A percentile compares a stretch with the other conserved stretches of the same genome.
These are phyloP conservation scores for Parasarocladium wereldwijsianum DNA, from an alignment of 2,329 filamentous ascomycete genomes.

Conservation along the genomic window DNA sequence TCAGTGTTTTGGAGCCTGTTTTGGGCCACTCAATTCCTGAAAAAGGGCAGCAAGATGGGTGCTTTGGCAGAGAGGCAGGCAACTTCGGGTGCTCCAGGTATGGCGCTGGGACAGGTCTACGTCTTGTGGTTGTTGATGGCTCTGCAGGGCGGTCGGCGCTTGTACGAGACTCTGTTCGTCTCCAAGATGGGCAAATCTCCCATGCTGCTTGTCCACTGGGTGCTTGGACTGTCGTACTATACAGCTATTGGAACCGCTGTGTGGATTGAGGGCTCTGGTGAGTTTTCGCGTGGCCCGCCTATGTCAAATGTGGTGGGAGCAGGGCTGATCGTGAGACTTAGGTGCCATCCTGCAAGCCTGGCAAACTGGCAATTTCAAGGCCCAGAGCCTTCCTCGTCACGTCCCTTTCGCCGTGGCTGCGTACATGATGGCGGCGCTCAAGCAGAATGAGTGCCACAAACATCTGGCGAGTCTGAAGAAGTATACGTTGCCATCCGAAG, in stretches of 20 bases:
- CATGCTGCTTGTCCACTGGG: slow-evolving; percentile 81
- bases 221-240: slow-evolving; percentile 69
- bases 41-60: slow-evolving; percentile 36
- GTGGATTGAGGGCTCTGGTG: slow-evolving; percentile 74
- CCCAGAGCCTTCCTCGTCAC: neutral
- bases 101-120: slow-evolving; percentile 46
- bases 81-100: slow-evolving; percentile 15
- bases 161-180: slow-evolving; percentile 60
- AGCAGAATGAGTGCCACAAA: slow-evolving; percentile 62
- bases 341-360: slow-evolving; percentile 20
- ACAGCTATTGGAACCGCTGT: slow-evolving; percentile 55
- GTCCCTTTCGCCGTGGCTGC: slow-evolving; percentile 35
- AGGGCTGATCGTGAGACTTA: slow-evolving; percentile 7
- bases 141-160: slow-evolving; percentile 57
- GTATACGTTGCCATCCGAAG: slow-evolving; percentile 66
- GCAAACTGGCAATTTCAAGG: slow-evolving; percentile 7
- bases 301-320: neutral
- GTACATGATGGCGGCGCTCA: slow-evolving; percentile 53
- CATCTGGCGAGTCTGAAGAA: slow-evolving; percentile 59
- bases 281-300: slow-evolving; percentile 12
- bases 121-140: slow-evolving; percentile 60
- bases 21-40: slow-evolving; percentile 54
- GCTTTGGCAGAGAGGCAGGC: slow-evolving; percentile 26
- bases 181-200: slow-evolving; percentile 46
- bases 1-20: slow-evolving; percentile 57